A percentile compares a stretch with the other conserved stretches of the same genome.
Evolutionary conservation across 345 rosid species (phyloP).

Genomic region (Corchorus olitorius): DNA sequence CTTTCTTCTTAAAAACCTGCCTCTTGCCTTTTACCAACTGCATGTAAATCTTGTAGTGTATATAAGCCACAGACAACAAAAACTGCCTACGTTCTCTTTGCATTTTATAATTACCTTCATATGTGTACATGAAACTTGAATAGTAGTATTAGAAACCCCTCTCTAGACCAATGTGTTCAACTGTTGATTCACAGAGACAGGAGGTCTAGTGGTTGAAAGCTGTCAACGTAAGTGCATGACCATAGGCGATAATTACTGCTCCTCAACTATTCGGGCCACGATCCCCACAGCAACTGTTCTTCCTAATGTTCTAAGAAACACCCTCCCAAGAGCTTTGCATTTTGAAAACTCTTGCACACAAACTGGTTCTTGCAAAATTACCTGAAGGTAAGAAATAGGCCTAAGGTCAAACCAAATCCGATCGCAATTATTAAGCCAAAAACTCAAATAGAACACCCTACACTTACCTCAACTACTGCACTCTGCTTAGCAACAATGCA

Average conservation of each 20-base stretch:
- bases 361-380: conserved; percentile 53
- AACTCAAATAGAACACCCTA: not conserved
- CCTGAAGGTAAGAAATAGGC: conserved; percentile 42
- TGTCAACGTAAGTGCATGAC: not conserved
- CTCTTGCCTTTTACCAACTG: too few species aligned
- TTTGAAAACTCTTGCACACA: conserved; percentile 72
- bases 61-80: not conserved
- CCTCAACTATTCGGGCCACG: conserved; percentile 62
- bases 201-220: not conserved
- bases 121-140: not conserved
- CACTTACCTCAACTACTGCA: conserved; percentile 78
- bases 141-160: not conserved
- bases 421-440: not conserved
- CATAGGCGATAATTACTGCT: conserved; percentile 15
- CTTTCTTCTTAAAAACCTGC: too few species aligned
- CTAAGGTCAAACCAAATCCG: conserved; percentile 13
- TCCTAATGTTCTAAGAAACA: conserved; percentile 74
- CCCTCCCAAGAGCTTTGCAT: conserved; percentile 88
- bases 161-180: not conserved
- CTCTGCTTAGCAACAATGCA: conserved; percentile 74
- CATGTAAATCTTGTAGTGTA: too few species aligned
- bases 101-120: not conserved
- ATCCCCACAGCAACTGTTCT: conserved; percentile 78
- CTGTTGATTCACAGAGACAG: not conserved
- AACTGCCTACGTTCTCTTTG: not conserved